These are phyloP conservation scores for Rhizopus arrhizus DNA, from an alignment of 371 early-diverging fungal genomes.

Conservation along the genomic window DNA sequence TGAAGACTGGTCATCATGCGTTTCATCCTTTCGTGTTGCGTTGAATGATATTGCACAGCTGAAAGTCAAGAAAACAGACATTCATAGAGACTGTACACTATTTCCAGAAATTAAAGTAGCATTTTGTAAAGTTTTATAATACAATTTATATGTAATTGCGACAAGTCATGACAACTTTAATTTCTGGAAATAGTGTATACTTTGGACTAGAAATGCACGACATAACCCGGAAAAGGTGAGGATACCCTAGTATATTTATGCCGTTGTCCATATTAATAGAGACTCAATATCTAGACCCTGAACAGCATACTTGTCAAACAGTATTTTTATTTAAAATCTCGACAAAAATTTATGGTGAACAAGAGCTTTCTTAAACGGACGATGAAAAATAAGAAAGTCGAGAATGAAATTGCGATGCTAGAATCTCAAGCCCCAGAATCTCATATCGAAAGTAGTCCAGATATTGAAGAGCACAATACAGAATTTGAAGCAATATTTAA, in stretches of 20 bases:
- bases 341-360: slow-evolving; percentile 6
- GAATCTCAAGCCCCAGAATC: no score
- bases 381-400: slow-evolving; percentile 12
- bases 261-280: slow-evolving; percentile 12
- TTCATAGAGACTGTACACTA: no score
- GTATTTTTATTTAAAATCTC: slow-evolving; percentile 14
- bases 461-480: slow-evolving; percentile 10
- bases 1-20: slow-evolving; percentile 15
- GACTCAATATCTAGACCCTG: slow-evolving; percentile 17
- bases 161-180: no score
- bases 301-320: slow-evolving; percentile 12
- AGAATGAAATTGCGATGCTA: slow-evolving; percentile 3
- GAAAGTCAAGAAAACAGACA: slow-evolving; percentile 12
- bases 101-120: no score
- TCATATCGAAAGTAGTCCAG: neutral
- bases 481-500: slow-evolving; percentile 13
- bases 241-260: slow-evolving; percentile 11
- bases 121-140: no score
- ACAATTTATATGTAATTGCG: no score
- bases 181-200: no score
- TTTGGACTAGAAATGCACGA: slow-evolving; percentile 11
- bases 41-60: slow-evolving; percentile 1
- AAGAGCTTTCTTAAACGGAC: slow-evolving; percentile 8
- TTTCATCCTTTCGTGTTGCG: slow-evolving; percentile 9
- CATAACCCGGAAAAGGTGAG: slow-evolving; percentile 11